phyloP scores from a whole-genome alignment of 179 eudicot genomes.

The Beta lomatogona region DNA sequence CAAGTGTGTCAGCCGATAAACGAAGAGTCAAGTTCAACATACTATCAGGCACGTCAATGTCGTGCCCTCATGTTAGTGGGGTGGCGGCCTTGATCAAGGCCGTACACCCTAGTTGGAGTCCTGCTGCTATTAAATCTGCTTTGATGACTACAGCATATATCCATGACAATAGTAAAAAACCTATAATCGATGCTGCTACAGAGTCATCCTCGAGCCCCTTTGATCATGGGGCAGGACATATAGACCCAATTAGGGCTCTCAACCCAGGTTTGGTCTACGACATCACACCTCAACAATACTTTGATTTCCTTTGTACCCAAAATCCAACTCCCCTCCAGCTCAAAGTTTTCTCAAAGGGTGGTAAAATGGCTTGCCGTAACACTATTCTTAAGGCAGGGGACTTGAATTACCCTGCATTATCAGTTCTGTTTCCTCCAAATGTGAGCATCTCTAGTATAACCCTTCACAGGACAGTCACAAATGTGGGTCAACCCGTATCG shows the following conservation, averaged over 20 bases:
- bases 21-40: constrained; percentile 69
- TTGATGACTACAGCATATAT: constrained; percentile 86
- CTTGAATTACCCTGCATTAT: constrained; percentile 81
- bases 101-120: constrained; percentile 80
- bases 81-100: constrained; percentile 78
- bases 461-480: constrained; percentile 66
- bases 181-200: constrained; percentile 61
- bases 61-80: constrained; percentile 94
- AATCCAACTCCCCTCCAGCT: constrained; percentile 47
- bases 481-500: constrained; percentile 66
- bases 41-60: constrained; percentile 93
- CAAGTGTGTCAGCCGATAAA: constrained; percentile 52
- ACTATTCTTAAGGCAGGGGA: constrained; percentile 46
- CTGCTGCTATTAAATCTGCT: constrained; percentile 81
- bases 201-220: constrained; percentile 51
- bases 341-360: constrained; percentile 51
- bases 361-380: constrained; percentile 45
- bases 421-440: constrained; percentile 53
- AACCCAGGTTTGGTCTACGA: constrained; percentile 83
- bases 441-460: constrained; percentile 39
- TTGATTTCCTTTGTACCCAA: constrained; percentile 75
- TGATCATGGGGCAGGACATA: constrained; percentile 88
- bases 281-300: constrained; percentile 63
- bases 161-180: constrained; percentile 45
- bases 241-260: constrained; percentile 66